Base-by-base conservation (phyloP, 2,329 filamentous ascomycete species). In the Aspergillus sp. region DNA sequence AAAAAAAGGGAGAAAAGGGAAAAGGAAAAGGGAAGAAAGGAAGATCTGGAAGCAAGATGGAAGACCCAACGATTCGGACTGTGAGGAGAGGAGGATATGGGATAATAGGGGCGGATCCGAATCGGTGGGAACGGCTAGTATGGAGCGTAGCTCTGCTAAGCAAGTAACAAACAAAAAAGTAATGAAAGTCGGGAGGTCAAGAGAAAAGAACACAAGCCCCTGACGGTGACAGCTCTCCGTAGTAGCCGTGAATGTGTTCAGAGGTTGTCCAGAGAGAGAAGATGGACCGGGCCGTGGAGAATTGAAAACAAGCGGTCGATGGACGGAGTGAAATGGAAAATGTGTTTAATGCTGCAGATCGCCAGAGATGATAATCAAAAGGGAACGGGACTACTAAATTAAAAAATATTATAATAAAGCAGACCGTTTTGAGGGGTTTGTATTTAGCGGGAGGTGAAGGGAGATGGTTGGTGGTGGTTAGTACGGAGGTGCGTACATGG, bases 71-170 rank as follows among this genome's bases (percentile, higher is more conserved):
- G 46, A 52, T 56, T 51, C 54, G 58, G 55, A 55, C 53, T 54
- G 57, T 57, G 55, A 60, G 54, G 58, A 59, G 51, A 58, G 51
- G 12, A 8, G 26, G n/a, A 8, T 8, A 39, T 39, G 36, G 36
- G 60, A 65, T 49, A 58, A 57, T 62, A 62, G 60, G 61, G 63
- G 62, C 60, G 56, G 63, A 63, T 57, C 66, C 61, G 57, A 60
- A 54, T 54, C 50, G 57, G 59, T 59, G 63, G 57, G 61, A 56
- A 58, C 19, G 19, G 19, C 54, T 53, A 43, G 54, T 59, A 61
- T 56, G 30, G 19, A 19, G 19, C 19, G 19, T 19, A 36, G 34
- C 26, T 36, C n/a, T 12, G 26, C 34, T 36, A 36, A 36, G 5
- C n/a, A 19, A 36, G 34, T 36, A 55, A 47, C 49, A 57, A 55